These are phyloP conservation scores for Scedosporium boydii DNA, from an alignment of 2,329 filamentous ascomycete species.

Conservation along the genomic window DNA sequence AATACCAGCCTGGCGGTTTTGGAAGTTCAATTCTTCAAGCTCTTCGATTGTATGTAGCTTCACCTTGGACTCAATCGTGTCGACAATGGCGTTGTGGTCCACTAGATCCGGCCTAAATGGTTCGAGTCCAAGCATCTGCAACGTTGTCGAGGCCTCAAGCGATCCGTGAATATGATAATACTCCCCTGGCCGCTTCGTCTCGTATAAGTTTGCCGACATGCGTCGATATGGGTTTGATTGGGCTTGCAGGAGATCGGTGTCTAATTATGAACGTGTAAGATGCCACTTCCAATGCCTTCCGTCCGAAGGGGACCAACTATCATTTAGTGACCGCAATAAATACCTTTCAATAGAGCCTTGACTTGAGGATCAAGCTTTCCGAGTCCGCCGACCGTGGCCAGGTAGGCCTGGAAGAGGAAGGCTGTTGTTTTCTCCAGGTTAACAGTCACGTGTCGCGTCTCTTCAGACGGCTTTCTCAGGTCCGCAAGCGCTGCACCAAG, in stretches of 20 bases:
- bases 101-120: constrained; percentile 51
- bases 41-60: constrained; percentile 42
- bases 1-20: constrained; percentile 49
- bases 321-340: neutral
- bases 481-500: constrained; percentile 23
- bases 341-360: constrained; percentile 14
- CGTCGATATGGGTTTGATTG: constrained; percentile 64
- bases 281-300: neutral
- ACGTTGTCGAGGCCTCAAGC: constrained; percentile 58
- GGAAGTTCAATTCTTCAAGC: constrained; percentile 47
- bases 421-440: constrained; percentile 30
- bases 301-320: too few relatives aligned
- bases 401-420: constrained; percentile 15
- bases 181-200: constrained; percentile 51
- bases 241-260: constrained; percentile 61
- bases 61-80: constrained; percentile 34
- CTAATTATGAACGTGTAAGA: constrained; percentile 29
- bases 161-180: constrained; percentile 72
- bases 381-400: constrained; percentile 25
- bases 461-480: constrained; percentile 10
- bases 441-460: constrained; percentile 17
- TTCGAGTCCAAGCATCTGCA: constrained; percentile 61
- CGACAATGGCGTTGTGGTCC: constrained; percentile 53
- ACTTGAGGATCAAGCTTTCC: constrained; percentile 23
- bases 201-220: constrained; percentile 63